Evolutionary conservation across 305 asterid species (phyloP).

Genomic region (Fraxinus greggii): DNA sequence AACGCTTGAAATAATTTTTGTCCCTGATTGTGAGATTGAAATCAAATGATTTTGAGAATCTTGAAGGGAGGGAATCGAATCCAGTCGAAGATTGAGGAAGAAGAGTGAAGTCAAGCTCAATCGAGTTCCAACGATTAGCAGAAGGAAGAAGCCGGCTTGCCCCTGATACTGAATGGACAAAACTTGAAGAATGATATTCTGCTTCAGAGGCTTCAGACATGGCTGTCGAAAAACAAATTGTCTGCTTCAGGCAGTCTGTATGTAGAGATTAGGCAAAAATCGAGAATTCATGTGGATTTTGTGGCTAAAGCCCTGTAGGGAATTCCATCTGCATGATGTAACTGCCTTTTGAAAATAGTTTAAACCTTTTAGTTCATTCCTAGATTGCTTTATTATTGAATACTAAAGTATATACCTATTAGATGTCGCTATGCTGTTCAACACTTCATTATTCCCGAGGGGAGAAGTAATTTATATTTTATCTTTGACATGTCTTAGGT

Average conservation of each 20-base stretch:
- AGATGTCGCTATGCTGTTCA: not conserved
- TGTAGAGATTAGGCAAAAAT: not conserved
- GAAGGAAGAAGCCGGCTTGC: conserved; percentile 47
- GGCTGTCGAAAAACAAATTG: conserved; percentile 1
- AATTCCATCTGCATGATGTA: conserved; percentile 34
- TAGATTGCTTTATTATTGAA: not conserved
- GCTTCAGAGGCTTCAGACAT: conserved; percentile 34
- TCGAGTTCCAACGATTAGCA: conserved; percentile 39
- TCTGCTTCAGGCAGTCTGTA: not conserved
- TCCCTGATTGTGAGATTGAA: conserved; percentile 38
- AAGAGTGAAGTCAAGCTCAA: conserved; percentile 45
- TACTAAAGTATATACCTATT: not conserved
- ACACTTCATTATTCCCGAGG: not conserved
- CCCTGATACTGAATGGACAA: conserved; percentile 34
- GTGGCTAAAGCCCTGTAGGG: not conserved
- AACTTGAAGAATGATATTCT: conserved; percentile 19
- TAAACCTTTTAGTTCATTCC: not conserved
- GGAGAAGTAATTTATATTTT: not conserved
- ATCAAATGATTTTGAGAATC: conserved; percentile 45
- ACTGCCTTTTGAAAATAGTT: conserved; percentile 8
- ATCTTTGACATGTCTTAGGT: not conserved
- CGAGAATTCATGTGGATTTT: conserved; percentile 3
- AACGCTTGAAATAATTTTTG: conserved; percentile 30
- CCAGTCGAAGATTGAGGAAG: conserved; percentile 30
- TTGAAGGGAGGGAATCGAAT: conserved; percentile 41